Evolutionary conservation across 2,329 filamentous ascomycete species (phyloP).

Genomic region (Fonsecaea pedrosoi): DNA sequence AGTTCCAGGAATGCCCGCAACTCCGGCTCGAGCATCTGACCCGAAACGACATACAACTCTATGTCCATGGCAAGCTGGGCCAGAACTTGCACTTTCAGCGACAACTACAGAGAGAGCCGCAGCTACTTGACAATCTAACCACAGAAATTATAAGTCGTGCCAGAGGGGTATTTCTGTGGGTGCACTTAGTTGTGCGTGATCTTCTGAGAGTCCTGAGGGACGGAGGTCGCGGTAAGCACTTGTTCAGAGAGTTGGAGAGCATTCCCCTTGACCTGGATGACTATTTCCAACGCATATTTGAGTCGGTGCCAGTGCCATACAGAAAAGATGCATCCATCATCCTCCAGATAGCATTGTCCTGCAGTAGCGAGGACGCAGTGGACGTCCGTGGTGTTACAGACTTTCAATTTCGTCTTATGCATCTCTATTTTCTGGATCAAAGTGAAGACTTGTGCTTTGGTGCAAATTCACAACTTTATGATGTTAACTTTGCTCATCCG

Average conservation of each 20-base stretch:
- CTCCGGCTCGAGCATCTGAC: slow-evolving; percentile 24
- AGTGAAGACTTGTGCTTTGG: slow-evolving; percentile 1
- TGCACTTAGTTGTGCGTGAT: slow-evolving; percentile 53
- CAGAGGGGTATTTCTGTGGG: slow-evolving; percentile 56
- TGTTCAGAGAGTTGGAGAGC: slow-evolving; percentile 12
- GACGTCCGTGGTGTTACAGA: background rate
- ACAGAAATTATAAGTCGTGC: slow-evolving; percentile 47
- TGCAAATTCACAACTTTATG: background rate
- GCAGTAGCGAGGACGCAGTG: background rate
- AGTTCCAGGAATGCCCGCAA: slow-evolving; percentile 18
- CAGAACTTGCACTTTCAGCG: slow-evolving; percentile 2
- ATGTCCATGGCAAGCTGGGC: background rate
- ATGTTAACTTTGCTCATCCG: background rate
- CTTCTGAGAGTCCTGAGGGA: slow-evolving; percentile 39
- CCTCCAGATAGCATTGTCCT: slow-evolving; percentile 25
- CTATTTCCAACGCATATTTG: slow-evolving; percentile 25
- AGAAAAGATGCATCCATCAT: slow-evolving; percentile 24
- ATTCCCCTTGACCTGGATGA: slow-evolving; percentile 32
- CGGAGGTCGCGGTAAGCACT: slow-evolving; percentile 10
- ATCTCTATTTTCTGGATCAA: background rate
- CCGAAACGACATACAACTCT: slow-evolving; percentile 18
- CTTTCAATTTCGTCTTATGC: background rate
- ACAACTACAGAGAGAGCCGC: background rate
- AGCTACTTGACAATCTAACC: slow-evolving; percentile 2
- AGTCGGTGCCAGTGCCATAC: slow-evolving; percentile 19